Base-by-base conservation (phyloP, 2,329 filamentous ascomycete species). In the Colletotrichum eremochloae region DNA sequence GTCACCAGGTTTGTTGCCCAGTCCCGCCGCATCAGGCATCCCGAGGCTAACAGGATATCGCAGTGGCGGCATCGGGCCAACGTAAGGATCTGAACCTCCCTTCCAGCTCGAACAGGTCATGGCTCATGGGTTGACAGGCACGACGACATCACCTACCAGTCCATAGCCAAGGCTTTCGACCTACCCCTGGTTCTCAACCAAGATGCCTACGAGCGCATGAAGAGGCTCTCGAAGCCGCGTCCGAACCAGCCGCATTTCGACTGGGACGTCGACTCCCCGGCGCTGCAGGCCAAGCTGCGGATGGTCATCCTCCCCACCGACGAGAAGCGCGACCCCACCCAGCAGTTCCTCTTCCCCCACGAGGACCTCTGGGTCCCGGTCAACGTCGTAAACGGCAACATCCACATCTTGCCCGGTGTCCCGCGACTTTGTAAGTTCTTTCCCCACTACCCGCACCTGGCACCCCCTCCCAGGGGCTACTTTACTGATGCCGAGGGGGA, bases 101-200 rank as follows among this genome's bases (percentile, higher is more conserved):
- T 6, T 15, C 31, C 18, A 7, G 5, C 1, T 9, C 9, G 15
- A 15, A 15, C 2, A 52, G 48, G 44, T n/a, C 33, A 55, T 55
- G 7, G 53, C 60, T 72, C 46, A 72, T 42, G n/a, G 12, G 31
- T 31, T 15, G 5, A 55, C 76, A 97, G 94, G 68, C 96, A 98
- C 85, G 96, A 99, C 82, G 96, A 99, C 80, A 98, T 98, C 76
- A 98, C 96, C 36, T 99, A 99, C 84, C 88, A 93, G 79, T 96
- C 94, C 50, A 97, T 99, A 80, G 95, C 94, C 75, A 95, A 94
- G 80, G 96, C 95, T 9, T 98, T 98, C 81, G 84, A 86, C 55
- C 86, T 98, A 9, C 89, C 91, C 18, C 85, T 98, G 24, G 88
- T 91, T 76, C 87, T 97, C 38, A 94, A 98, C 84, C 84, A 94